Evolutionary conservation across 768 basidiomycete species (phyloP).

Genomic region (Mycena galericulata): DNA sequence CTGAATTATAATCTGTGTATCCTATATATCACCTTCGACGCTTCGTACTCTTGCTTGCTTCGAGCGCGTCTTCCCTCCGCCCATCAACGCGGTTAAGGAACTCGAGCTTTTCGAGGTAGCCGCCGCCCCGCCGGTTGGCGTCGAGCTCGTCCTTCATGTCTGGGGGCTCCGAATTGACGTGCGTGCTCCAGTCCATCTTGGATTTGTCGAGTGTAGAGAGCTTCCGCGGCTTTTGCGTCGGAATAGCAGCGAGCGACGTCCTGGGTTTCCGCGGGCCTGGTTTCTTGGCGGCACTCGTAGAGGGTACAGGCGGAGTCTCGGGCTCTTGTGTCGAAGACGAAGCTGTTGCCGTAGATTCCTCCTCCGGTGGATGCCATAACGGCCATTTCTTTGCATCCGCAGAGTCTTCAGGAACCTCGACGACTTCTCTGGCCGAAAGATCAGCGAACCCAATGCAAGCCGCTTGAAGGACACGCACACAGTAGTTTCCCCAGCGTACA

Average conservation of each 20-base stretch:
- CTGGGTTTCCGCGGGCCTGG: slow-evolving; percentile 79
- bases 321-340: slow-evolving; percentile 10
- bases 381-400: slow-evolving; percentile 85
- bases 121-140: slow-evolving; percentile 77
- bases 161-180: slow-evolving; percentile 59
- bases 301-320: slow-evolving; percentile 2
- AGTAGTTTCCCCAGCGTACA: slow-evolving; percentile 83
- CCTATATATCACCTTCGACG: slow-evolving; percentile 52
- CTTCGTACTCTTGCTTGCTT: slow-evolving; percentile 67
- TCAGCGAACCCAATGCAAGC: slow-evolving; percentile 19
- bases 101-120: slow-evolving; percentile 88
- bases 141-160: slow-evolving; percentile 79
- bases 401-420: slow-evolving; percentile 79
- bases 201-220: slow-evolving; percentile 89
- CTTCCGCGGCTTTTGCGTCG: slow-evolving; percentile 74
- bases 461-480: slow-evolving; percentile 59
- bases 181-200: slow-evolving; percentile 86
- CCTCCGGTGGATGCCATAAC: slow-evolving; percentile 49
- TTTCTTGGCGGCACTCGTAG: slow-evolving; percentile 47
- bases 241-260: slow-evolving; percentile 65
- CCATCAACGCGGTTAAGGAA: slow-evolving; percentile 83
- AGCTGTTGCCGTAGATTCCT: background rate
- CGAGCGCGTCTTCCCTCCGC: slow-evolving; percentile 73
- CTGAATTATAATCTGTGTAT: background rate
- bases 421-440: slow-evolving; percentile 69